A percentile compares a stretch with the other conserved stretches of the same genome.
Conservation (phyloP, 768 basidiomycete genomes). For the Tylopilus felleus region DNA sequence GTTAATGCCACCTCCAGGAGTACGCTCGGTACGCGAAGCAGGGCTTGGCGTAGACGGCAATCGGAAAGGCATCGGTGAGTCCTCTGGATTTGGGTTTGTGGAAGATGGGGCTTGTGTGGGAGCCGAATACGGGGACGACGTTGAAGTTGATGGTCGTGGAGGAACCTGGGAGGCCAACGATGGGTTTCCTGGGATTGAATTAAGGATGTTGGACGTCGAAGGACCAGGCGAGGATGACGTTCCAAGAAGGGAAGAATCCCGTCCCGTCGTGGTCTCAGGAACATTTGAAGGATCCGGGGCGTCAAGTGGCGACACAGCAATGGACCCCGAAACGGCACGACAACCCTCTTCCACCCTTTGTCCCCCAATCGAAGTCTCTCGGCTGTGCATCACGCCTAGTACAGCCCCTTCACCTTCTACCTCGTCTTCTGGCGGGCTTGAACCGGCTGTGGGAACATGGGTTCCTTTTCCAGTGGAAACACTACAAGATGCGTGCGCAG, state of each 20-base stretch:
- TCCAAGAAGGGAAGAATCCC: constrained; percentile 14
- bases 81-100: constrained; percentile 7
- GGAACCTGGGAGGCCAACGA: neutral
- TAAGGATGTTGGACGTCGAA: constrained; percentile 6
- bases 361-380: constrained; percentile 7
- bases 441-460: neutral
- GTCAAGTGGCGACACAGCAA: constrained; percentile 23
- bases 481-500: constrained; percentile 2
- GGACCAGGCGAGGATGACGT: constrained; percentile 7
- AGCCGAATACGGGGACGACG: constrained; percentile 1
- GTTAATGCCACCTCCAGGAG: constrained; percentile 52
- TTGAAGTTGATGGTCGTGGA: constrained; percentile 2
- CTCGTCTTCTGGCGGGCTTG: constrained; percentile 3
- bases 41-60: constrained; percentile 30
- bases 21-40: constrained; percentile 35
- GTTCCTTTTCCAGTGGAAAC: constrained; percentile 1
- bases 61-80: constrained; percentile 30
- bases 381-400: constrained; percentile 22
- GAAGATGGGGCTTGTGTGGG: neutral
- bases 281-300: constrained; percentile 25
- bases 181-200: constrained; percentile 5
- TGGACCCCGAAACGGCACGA: constrained; percentile 16
- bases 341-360: constrained; percentile 17
- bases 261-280: constrained; percentile 3
- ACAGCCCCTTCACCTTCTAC: constrained; percentile 10